A percentile compares a stretch with the other conserved stretches of the same genome.
Evolutionary conservation across 2,329 filamentous ascomycete genomes (phyloP).

Genomic region (Xylariaceae sp.): DNA sequence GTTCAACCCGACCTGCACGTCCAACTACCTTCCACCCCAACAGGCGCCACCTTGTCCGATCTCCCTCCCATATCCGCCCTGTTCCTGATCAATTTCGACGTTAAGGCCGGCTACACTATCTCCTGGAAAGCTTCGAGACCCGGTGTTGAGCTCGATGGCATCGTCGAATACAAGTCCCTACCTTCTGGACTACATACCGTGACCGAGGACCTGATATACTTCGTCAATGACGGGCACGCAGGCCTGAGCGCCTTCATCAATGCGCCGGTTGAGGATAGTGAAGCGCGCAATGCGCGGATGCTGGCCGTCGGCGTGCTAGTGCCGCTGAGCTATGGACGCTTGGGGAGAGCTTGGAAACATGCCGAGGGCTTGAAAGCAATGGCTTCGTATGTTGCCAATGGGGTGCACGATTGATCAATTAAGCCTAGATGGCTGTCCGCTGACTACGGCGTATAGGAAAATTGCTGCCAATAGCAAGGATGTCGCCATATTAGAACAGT

Average conservation of each 20-base stretch:
- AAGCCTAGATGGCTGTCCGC: not conserved
- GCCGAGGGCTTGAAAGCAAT: conserved; percentile 75
- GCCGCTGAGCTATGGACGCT: conserved; percentile 78
- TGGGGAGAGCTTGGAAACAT: conserved; percentile 89
- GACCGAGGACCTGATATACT: conserved; percentile 87
- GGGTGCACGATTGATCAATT: not conserved
- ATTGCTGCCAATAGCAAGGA: conserved; percentile 68
- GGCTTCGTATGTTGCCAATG: conserved; percentile 59
- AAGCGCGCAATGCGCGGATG: conserved; percentile 86
- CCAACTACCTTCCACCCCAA: conserved; percentile 32
- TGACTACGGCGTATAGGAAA: conserved; percentile 43
- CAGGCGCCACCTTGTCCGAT: conserved; percentile 44
- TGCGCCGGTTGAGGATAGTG: conserved; percentile 73
- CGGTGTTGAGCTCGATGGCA: conserved; percentile 76
- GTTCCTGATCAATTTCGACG: conserved; percentile 89
- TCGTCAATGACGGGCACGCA: conserved; percentile 81
- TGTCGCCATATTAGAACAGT: conserved; percentile 69
- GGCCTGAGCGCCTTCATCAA: conserved; percentile 93
- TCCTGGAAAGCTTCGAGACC: conserved; percentile 78
- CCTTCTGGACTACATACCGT: conserved; percentile 93
- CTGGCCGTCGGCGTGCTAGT: conserved; percentile 89
- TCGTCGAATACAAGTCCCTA: conserved; percentile 94
- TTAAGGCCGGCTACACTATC: conserved; percentile 89
- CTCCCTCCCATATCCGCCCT: conserved; percentile 72
- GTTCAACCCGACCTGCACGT: conserved; percentile 40